Base-by-base conservation (phyloP, 1,284 basidiomycete genomes). In the Grifola frondosa region DNA sequence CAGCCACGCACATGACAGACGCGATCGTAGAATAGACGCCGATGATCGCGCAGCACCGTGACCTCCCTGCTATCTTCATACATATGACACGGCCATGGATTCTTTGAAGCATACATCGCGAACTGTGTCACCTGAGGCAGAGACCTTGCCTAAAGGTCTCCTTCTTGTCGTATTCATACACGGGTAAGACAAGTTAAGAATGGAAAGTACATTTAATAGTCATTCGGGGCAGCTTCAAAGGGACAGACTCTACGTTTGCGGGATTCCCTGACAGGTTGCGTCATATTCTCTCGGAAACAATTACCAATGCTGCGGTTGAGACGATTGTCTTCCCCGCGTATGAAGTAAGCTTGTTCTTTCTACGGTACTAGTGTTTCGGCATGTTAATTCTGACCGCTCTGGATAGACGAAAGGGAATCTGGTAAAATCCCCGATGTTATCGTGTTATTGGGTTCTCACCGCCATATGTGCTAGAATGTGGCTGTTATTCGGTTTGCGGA, bases 311-410 rank as follows among this genome's bases (percentile, higher is more conserved):
- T 2, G 59, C 62, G 15, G 83, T 91, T 7, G 84, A 93, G 60
- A 87, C 81, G 39, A 66, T 85, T 11, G 74, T 93, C 6, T 97
- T 97, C 61, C 94, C 94, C 21, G 85, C 83, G 3, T 97, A 97
- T 58, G 90, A 97, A 73, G 91, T 88, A 45, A 54, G 73, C 30
- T 41, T 45, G 19, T 53, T 44, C 23, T 37, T 22, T 32, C 26
- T 23, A 17, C 12, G 17, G 17, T 26, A 17, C 23, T 7, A 32
- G 16, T 43, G 21, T 26, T 54, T n/a, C n/a, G n/a, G n/a, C n/a
- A 45, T 54, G 30, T 25, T 35, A 17, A 29, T 52, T 16, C 51
- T 41, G 38, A 42, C 17, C 24, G 32, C 23, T 26, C 30, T 17
- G 3, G 10, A 29, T 45, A 88, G 81, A 95, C 91, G 9, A 91